Evolutionary conservation across 2,329 filamentous ascomycete genomes (phyloP).

Genomic region (Aspergillus calidoustus): DNA sequence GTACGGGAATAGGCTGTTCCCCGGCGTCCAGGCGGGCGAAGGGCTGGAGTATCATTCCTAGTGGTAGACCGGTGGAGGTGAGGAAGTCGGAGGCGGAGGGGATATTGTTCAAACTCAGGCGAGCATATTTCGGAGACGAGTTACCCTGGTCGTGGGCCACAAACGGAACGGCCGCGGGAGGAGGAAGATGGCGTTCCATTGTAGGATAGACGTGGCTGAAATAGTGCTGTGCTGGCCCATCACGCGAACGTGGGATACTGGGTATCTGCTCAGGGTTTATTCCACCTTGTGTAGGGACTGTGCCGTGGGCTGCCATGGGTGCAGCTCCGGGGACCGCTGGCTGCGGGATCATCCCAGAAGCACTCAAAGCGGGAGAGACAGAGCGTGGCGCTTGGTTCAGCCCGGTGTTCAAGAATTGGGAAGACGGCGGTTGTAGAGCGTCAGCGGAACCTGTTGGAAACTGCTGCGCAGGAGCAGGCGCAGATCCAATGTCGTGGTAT

Average conservation of each 20-base stretch:
- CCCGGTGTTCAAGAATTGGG: constrained; percentile 65
- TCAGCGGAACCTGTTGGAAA: constrained; percentile 60
- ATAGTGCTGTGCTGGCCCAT: constrained; percentile 81
- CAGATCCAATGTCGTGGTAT: constrained; percentile 78
- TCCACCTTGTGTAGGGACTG: constrained; percentile 70
- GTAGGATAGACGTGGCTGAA: constrained; percentile 89
- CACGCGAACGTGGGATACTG: constrained; percentile 84
- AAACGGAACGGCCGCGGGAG: constrained; percentile 84
- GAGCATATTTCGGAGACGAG: constrained; percentile 89
- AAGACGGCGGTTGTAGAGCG: constrained; percentile 57
- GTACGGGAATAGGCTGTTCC: constrained; percentile 83
- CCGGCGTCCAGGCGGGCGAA: constrained; percentile 81
- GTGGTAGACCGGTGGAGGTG: constrained; percentile 76
- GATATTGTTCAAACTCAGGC: constrained; percentile 91
- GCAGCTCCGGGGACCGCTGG: constrained; percentile 54
- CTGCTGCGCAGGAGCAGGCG: constrained; percentile 57
- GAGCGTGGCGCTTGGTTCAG: constrained; percentile 42
- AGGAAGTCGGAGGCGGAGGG: constrained; percentile 81
- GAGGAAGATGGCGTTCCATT: constrained; percentile 90
- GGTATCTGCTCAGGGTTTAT: constrained; percentile 93
- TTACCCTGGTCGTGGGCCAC: constrained; percentile 97
- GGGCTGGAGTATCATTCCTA: constrained; percentile 88
- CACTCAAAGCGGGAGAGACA: constrained; percentile 32
- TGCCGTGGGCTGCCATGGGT: constrained; percentile 53
- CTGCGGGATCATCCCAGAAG: constrained; percentile 33